Base-by-base conservation (phyloP, 75 land plant species). In the Picea glauca region DNA sequence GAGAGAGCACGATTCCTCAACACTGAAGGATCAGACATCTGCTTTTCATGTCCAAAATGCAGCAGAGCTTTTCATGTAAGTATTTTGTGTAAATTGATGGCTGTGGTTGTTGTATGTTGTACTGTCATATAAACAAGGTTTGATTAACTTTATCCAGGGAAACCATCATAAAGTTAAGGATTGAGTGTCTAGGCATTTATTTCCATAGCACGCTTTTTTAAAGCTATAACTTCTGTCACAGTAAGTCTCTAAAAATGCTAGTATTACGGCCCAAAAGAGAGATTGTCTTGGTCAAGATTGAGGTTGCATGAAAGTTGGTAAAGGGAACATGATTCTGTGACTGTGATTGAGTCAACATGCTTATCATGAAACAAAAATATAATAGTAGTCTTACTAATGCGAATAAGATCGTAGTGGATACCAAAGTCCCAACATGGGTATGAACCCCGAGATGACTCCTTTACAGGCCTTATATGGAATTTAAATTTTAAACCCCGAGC, bases 1-100 rank as follows among this genome's bases (percentile, higher is more conserved):
- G 5, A 85, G 84, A 72, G 97, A 94, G 82, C 88, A 90, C 81
- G 97, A 94, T 76, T 94, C 97, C 18, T 94, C 97, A 60, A 79
- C 77, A 31, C n/a, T 92, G 21, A 90, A 88, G 75, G 91, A 94
- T 60, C 62, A 88, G n/a, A 85, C 78, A 57, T 90, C 97, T 62
- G 76, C 18, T 13, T 90, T 87, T 74, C 92, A 90, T 78, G 77
- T 94, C 76, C 82, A 90, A 66, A 81, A 79, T 81, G 97, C 91
- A 74, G 88, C 94, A 60, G 75, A 86, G 76, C 86, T 92, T 23
- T 84, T 94, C 21, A 90, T 78, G 97, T 92, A 84, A 61, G 93
- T 81, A 18, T 75, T 46, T 80, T 61, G 7, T 60, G 70, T 4
- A 56, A 74, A 40, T 35, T 32, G 17, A 35, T 20, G 17, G 17